Base-by-base conservation (phyloP, 352 stramenopile species). In the Nothophytophthora sp. region DNA sequence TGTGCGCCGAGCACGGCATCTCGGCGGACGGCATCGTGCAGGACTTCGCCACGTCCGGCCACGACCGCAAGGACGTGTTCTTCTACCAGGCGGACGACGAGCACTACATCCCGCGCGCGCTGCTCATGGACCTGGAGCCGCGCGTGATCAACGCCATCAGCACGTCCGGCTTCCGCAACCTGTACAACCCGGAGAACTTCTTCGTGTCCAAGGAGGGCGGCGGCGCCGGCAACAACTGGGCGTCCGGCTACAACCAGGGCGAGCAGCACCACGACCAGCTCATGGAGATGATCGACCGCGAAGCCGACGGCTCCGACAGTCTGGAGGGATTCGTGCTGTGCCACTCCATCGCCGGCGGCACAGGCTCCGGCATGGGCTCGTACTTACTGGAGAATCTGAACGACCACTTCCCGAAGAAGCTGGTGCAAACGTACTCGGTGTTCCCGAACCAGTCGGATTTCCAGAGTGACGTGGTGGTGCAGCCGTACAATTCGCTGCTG, bases 401-500 rank as follows among this genome's bases (percentile, higher is more conserved):
- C 73, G 97, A 99, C 73, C 96, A 99, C 58, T 99, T 99, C 75
- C 97, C 97, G 5, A 99, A 99, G 76, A 99, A 99, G 72, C 81
- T 99, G 50, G 97, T 99, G 41, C 96, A 99, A 74, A 99, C 97
- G 2, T 99, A 99, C 79, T 99, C 93, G 34, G 97, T 99, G 3
- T 99, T 99, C 73, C 97, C 97, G 0, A 99, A 99, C 74, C 97
- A 96, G 56, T 81, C 84, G 18, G 82, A 92, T 50, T 89, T 91
- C 48, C 85, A 94, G 56, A 96, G 87, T 34, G 97, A 99, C 67
- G 97, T 99, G 10, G 97, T 99, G 5, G 97, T 99, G 29, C 97
- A 99, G 76, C 97, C 97, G 6, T 99, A 99, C 85, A 99, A 99
- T 77, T 99, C 94, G n/a, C 71, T 99, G n/a, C 70, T 99, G 5